Evolutionary conservation across 2,329 filamentous ascomycete species (phyloP).

Genomic region (Penicillium paneum): DNA sequence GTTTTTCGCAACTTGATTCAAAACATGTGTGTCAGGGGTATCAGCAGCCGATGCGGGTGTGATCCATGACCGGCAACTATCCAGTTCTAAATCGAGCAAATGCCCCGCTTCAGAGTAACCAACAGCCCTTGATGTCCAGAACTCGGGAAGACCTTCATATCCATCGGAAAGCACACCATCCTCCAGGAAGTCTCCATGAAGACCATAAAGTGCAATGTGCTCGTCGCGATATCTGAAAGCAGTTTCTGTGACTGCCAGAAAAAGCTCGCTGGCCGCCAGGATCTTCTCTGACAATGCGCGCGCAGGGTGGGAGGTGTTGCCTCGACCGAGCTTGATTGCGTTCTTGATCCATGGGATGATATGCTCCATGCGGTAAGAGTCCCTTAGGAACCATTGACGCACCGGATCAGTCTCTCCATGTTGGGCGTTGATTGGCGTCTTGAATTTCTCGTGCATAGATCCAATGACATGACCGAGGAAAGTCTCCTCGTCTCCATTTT

Average conservation of each 20-base stretch:
- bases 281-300: constrained; percentile 46
- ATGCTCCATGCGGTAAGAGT: constrained; percentile 68
- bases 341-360: constrained; percentile 77
- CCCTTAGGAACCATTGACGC: constrained; percentile 81
- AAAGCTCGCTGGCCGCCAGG: constrained; percentile 71
- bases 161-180: constrained; percentile 61
- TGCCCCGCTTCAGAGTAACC: constrained; percentile 39
- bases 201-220: constrained; percentile 69
- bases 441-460: constrained; percentile 72
- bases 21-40: constrained; percentile 31
- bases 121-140: constrained; percentile 72
- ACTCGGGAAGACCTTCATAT: constrained; percentile 69
- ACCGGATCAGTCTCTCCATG: constrained; percentile 73
- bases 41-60: constrained; percentile 33
- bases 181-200: constrained; percentile 64
- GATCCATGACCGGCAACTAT: constrained; percentile 40
- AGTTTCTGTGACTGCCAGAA: constrained; percentile 61
- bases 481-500: constrained; percentile 61
- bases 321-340: constrained; percentile 69
- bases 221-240: constrained; percentile 68
- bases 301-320: constrained; percentile 55
- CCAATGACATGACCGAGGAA: constrained; percentile 72
- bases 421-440: constrained; percentile 62
- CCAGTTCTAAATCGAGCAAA: constrained; percentile 42
- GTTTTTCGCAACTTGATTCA: constrained; percentile 51